phyloP scores from a whole-genome alignment of 2,329 filamentous ascomycete species.

The Magnaporthiopsis incrustans region DNA sequence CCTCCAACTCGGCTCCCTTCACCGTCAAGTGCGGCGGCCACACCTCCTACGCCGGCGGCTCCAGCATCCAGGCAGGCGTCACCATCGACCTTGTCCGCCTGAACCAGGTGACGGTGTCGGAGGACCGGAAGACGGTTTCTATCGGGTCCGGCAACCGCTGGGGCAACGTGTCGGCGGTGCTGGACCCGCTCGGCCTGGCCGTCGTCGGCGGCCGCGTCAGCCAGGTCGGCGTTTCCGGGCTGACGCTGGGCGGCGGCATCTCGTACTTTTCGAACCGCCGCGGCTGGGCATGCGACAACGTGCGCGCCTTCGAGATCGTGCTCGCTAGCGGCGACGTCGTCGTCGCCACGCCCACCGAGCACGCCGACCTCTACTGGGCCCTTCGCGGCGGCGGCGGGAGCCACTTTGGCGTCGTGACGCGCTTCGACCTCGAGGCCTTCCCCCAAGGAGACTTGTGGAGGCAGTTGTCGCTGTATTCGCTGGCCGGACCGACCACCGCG shows the following conservation, averaged over 20 bases:
- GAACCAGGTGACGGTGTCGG: slow-evolving; percentile 24
- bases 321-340: slow-evolving; percentile 40
- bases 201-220: slow-evolving; percentile 36
- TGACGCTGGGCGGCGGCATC: slow-evolving; percentile 44
- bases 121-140: slow-evolving; percentile 25
- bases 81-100: slow-evolving; percentile 35
- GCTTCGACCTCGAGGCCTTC: slow-evolving; percentile 34
- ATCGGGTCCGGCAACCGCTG: slow-evolving; percentile 39
- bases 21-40: slow-evolving; percentile 42
- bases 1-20: slow-evolving; percentile 26
- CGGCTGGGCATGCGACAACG: slow-evolving; percentile 42
- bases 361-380: slow-evolving; percentile 43
- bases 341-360: slow-evolving; percentile 29
- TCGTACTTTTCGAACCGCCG: slow-evolving; percentile 43
- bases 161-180: slow-evolving; percentile 29
- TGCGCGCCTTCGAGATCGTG: slow-evolving; percentile 43
- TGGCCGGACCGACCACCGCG: slow-evolving; percentile 23
- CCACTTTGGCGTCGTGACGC: slow-evolving; percentile 45
- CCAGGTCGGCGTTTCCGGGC: slow-evolving; percentile 39
- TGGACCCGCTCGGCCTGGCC: slow-evolving; percentile 33
- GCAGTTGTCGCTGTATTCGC: slow-evolving; percentile 35
- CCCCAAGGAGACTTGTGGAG: slow-evolving; percentile 30
- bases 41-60: slow-evolving; percentile 33
- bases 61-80: slow-evolving; percentile 32
- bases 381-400: slow-evolving; percentile 49